Percentiles rank a stretch among this genome's conserved stretches.
Evolutionary conservation across 257 asterid genomes (phyloP).

Genomic region (Capsicum baccatum): DNA sequence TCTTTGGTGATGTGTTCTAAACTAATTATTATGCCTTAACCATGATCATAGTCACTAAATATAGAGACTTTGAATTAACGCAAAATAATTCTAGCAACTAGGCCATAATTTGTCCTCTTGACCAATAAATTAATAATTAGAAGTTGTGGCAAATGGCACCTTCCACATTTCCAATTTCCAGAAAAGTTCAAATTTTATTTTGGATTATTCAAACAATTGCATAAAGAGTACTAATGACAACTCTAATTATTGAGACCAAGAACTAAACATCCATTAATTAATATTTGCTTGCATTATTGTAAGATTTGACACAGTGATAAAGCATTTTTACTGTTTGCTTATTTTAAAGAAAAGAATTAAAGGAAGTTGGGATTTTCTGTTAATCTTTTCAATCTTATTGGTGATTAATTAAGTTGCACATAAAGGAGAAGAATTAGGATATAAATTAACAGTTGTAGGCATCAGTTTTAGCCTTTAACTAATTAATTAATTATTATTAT

Average conservation of each 20-base stretch:
- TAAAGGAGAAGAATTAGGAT: not conserved
- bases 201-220: not conserved
- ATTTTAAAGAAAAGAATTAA: slow-evolving; percentile 27
- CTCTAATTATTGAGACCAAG: slow-evolving; percentile 21
- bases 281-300: not conserved
- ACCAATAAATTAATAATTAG: not conserved
- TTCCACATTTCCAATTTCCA: slow-evolving; percentile 31
- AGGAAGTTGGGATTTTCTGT: slow-evolving; percentile 26
- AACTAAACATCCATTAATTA: not conserved
- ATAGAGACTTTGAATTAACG: not conserved
- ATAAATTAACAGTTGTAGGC: not conserved
- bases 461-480: slow-evolving; percentile 30
- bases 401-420: slow-evolving; percentile 36
- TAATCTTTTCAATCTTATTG: slow-evolving; percentile 35
- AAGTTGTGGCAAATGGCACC: not conserved
- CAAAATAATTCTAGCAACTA: slow-evolving; percentile 18
- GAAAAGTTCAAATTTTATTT: slow-evolving; percentile 9
- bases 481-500: slow-evolving; percentile 17
- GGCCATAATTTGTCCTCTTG: slow-evolving; percentile 1
- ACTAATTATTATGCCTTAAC: not conserved
- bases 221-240: not conserved
- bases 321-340: slow-evolving; percentile 34
- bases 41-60: slow-evolving; percentile 1
- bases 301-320: slow-evolving; percentile 24
- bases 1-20: too few species aligned